Percentiles rank a stretch among this genome's conserved stretches.
phyloP scores from a whole-genome alignment of 2,329 filamentous ascomycete species.

The Aspergillus phoenicis region DNA sequence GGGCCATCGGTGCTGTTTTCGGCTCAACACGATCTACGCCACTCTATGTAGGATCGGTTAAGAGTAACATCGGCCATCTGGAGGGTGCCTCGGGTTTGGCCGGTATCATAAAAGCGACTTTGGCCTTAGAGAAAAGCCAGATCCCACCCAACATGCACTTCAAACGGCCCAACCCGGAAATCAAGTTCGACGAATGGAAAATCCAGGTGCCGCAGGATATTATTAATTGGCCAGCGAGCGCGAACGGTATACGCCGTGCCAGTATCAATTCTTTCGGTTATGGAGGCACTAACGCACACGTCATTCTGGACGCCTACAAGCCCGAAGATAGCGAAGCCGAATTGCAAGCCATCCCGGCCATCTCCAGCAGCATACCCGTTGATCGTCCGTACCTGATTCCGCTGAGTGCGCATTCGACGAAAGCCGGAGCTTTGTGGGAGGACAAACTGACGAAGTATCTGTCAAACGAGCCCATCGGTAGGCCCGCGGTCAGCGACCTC shows the following conservation, averaged over 20 bases:
- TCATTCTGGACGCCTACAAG: slow-evolving; percentile 22
- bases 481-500: neutral
- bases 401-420: slow-evolving; percentile 18
- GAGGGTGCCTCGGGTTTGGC: slow-evolving; percentile 31
- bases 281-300: slow-evolving; percentile 23
- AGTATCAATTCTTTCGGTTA: slow-evolving; percentile 28
- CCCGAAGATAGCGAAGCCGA: neutral
- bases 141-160: slow-evolving; percentile 35
- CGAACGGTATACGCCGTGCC: slow-evolving; percentile 14
- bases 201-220: slow-evolving; percentile 20
- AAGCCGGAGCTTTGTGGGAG: neutral
- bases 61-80: slow-evolving; percentile 32
- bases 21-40: slow-evolving; percentile 1
- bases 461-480: neutral
- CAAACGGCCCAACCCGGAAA: slow-evolving; percentile 21
- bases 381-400: slow-evolving; percentile 14
- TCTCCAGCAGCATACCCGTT: too few relatives aligned
- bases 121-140: slow-evolving; percentile 29
- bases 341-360: neutral
- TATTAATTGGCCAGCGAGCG: slow-evolving; percentile 23
- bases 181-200: slow-evolving; percentile 23
- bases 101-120: slow-evolving; percentile 28
- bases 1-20: slow-evolving; percentile 26
- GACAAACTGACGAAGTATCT: neutral
- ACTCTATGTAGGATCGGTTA: slow-evolving; percentile 30